Evolutionary conservation across 2,329 filamentous ascomycete genomes (phyloP).

Genomic region (Arachnopeziza araneosa): DNA sequence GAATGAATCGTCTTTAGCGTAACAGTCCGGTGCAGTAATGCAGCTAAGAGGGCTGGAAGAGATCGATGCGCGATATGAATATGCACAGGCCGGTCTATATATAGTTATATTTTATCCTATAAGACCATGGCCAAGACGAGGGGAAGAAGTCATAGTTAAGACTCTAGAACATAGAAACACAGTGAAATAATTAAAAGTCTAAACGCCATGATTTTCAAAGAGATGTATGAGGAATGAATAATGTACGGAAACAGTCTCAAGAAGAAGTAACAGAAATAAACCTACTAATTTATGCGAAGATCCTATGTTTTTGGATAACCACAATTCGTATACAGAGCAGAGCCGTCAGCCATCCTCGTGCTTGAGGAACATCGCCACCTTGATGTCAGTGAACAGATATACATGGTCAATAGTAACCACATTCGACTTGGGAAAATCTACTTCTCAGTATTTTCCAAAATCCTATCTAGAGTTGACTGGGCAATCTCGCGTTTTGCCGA

Average conservation of each 20-base stretch:
- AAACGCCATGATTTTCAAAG: not conserved
- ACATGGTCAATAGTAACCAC: not conserved
- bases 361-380: not conserved
- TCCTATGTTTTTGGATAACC: no score
- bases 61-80: conserved; percentile 6
- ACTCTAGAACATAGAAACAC: not conserved
- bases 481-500: no score
- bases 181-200: not conserved
- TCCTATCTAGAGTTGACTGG: not conserved
- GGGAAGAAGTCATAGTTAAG: not conserved
- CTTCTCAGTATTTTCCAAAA: not conserved
- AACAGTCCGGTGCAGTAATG: not conserved
- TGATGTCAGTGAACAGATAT: not conserved
- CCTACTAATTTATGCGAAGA: no score
- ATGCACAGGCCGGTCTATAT: conserved; percentile 8
- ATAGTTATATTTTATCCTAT: conserved; percentile 9
- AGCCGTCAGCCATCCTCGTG: not conserved
- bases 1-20: not conserved
- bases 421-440: not conserved
- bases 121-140: not conserved
- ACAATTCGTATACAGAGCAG: no score
- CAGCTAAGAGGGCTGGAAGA: conserved; percentile 4
- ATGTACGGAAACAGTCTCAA: no score
- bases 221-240: no score
- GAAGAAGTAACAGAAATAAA: no score